A percentile compares a stretch with the other conserved stretches of the same genome.
Evolutionary conservation across 768 basidiomycete species (phyloP).

Genomic region (Brasilioporus rufonigricans): DNA sequence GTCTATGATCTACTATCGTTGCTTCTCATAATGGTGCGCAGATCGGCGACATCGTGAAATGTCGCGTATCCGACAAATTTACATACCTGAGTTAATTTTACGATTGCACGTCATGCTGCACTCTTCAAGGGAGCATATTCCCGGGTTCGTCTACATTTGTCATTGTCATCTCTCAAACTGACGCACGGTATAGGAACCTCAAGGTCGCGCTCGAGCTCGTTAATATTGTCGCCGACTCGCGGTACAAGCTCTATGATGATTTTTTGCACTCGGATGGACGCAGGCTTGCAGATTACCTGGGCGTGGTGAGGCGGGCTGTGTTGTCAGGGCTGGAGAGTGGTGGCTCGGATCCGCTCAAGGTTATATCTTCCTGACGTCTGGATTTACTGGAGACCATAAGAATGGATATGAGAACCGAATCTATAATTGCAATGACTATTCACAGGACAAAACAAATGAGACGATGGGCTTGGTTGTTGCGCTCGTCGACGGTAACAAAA

Average conservation of each 20-base stretch:
- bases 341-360: conserved; percentile 73
- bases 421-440: not conserved
- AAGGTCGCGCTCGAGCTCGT: conserved; percentile 71
- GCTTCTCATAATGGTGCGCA: conserved; percentile 30
- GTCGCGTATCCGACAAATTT: conserved; percentile 80
- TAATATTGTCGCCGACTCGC: conserved; percentile 86
- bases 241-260: conserved; percentile 82
- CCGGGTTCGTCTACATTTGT: conserved; percentile 50
- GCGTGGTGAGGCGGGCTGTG: conserved; percentile 67
- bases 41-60: conserved; percentile 65
- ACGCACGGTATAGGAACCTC: conserved; percentile 54
- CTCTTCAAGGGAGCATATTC: conserved; percentile 58
- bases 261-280: conserved; percentile 63
- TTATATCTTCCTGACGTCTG: conserved; percentile 28
- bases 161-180: not conserved
- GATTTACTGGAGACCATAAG: not conserved
- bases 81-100: conserved; percentile 86
- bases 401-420: not conserved
- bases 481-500: not conserved
- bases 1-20: not conserved
- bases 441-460: not conserved
- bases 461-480: not conserved
- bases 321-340: conserved; percentile 71
- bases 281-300: conserved; percentile 69
- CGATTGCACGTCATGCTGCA: conserved; percentile 75